Evolutionary conservation across 768 basidiomycete genomes (phyloP).

Genomic region (Tulasnella sp.): DNA sequence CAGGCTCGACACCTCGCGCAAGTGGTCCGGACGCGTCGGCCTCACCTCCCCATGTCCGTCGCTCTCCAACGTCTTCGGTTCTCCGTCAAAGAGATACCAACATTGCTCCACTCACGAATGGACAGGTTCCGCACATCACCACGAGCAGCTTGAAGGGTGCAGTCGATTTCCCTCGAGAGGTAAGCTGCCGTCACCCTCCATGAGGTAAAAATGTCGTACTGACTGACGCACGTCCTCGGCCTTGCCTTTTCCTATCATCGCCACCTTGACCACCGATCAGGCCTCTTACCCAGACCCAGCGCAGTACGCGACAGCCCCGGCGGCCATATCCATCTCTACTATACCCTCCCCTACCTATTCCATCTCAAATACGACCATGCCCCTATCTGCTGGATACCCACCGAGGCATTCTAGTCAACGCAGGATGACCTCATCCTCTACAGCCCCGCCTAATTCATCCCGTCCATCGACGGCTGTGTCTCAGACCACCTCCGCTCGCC

Average conservation of each 20-base stretch:
- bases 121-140: conserved; percentile 14
- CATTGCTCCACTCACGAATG: conserved; percentile 15
- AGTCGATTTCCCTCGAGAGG: conserved; percentile 25
- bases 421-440: neutral
- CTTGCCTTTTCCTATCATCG: neutral
- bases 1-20: conserved; percentile 9
- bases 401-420: neutral
- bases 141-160: conserved; percentile 17
- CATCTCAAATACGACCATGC: conserved; percentile 7
- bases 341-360: neutral
- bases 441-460: neutral
- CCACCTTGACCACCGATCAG: neutral
- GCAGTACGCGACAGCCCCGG: neutral
- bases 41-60: conserved; percentile 12
- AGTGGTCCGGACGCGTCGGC: conserved; percentile 17
- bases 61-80: conserved; percentile 1
- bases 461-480: conserved; percentile 4
- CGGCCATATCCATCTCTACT: neutral
- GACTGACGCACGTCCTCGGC: neutral
- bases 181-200: neutral
- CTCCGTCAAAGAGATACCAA: conserved; percentile 8
- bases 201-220: conserved; percentile 3
- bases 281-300: neutral
- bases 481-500: neutral
- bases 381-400: neutral